Base-by-base conservation (phyloP, 768 basidiomycete species). In the Nidula microcarpa region DNA sequence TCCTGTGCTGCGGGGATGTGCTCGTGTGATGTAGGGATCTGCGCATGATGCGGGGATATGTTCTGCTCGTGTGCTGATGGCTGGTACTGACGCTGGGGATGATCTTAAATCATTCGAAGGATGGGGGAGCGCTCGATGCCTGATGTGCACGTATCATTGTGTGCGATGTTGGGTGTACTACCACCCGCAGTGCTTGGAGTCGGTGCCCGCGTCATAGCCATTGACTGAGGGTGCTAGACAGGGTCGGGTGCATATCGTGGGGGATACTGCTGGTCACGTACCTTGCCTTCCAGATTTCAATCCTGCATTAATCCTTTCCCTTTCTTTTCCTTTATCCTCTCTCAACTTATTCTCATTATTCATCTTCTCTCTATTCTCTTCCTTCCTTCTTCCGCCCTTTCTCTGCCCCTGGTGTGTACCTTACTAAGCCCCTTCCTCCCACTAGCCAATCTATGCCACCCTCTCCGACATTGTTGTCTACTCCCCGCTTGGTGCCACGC, bases 381-480 rank as follows among this genome's bases (percentile, higher is more conserved):
- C 33, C 13, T 30, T 23, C 43, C 43, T 44, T 23, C 23, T 23
- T 49, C 46, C 39, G 39, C 39, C 3, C 17, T 47, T n/a, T 6
- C 39, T 11, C 18, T 23, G 33, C 43, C 36, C 23, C 23, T 23
- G 34, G 30, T 16, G 39, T 41, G 14, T 56, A 32, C 47, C 52
- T 52, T 47, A 46, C 41, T 51, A 45, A 47, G 35, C 30, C 35
- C 46, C 30, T 41, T 47, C 33, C 44, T 47, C 23, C 23, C 23
- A 23, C 34, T 60, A 91, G 91, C 84, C 89, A 43, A 88, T 94
- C 53, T 92, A 91, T 60, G 86, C 87, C 1, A 87, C 91, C 6
- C 74, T 96, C n/a, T 92, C 91, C 44, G 94, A 96, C 61, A 84
- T 96, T 36, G 86, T 94, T 56, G 73, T 96, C 30, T 95, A 94